phyloP scores from a whole-genome alignment of 768 basidiomycete genomes.

The Polyporus arcularius region DNA sequence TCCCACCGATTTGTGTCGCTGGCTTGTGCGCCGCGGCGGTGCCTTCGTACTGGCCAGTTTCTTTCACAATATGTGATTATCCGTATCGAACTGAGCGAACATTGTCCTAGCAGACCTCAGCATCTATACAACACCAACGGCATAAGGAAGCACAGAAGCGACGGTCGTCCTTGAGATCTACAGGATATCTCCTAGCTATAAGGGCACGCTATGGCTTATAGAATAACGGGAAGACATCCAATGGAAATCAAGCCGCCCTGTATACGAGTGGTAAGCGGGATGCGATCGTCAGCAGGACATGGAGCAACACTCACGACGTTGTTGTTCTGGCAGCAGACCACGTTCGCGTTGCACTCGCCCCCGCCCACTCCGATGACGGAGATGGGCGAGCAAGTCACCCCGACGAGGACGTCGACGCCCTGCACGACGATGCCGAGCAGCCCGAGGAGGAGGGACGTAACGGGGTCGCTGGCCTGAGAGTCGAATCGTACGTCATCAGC shows the following conservation, averaged over 20 bases:
- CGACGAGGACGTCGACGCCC: slow-evolving; percentile 21
- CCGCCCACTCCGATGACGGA: slow-evolving; percentile 23
- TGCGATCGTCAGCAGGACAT: neutral
- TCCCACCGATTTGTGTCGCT: too few species aligned
- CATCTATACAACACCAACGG: too few species aligned
- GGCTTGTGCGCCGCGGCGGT: too few species aligned
- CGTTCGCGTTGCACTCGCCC: slow-evolving; percentile 22
- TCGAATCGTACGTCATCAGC: neutral
- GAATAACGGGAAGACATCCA: slow-evolving; percentile 18
- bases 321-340: slow-evolving; percentile 31
- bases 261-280: neutral
- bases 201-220: neutral
- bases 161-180: too few species aligned
- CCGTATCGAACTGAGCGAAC: too few species aligned
- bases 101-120: too few species aligned
- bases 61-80: too few species aligned
- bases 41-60: too few species aligned
- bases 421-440: slow-evolving; percentile 26
- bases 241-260: slow-evolving; percentile 19
- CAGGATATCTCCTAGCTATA: too few species aligned
- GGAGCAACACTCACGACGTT: slow-evolving; percentile 17
- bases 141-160: too few species aligned
- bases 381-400: slow-evolving; percentile 28
- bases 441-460: slow-evolving; percentile 15
- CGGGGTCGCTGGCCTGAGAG: slow-evolving; percentile 12